Evolutionary conservation across 768 basidiomycete genomes (phyloP).

Genomic region (Ramaria rubella): DNA sequence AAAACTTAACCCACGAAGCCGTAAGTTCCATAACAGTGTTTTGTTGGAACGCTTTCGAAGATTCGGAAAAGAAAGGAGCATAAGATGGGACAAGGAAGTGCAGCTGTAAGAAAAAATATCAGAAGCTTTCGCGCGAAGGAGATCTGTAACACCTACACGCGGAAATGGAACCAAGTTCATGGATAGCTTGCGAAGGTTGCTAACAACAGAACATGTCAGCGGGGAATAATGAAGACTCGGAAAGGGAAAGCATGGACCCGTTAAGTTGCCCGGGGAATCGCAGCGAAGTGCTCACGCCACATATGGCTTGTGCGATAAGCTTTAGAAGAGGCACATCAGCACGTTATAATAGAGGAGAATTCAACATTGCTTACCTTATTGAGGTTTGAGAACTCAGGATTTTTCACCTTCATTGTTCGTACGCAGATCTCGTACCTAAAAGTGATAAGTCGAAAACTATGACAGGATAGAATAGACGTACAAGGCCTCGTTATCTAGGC

Average conservation of each 20-base stretch:
- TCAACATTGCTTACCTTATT: constrained; percentile 47
- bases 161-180: constrained; percentile 97
- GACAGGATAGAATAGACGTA: constrained; percentile 29
- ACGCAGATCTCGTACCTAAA: constrained; percentile 66
- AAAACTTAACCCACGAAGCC: constrained; percentile 46
- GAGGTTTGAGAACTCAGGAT: constrained; percentile 58
- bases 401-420: constrained; percentile 56
- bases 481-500: constrained; percentile 85
- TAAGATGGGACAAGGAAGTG: constrained; percentile 97
- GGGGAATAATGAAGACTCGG: neutral
- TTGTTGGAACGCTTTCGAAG: constrained; percentile 53
- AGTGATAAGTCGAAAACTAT: neutral
- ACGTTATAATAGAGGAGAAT: neutral
- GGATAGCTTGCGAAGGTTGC: constrained; percentile 82
- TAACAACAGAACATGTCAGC: constrained; percentile 22
- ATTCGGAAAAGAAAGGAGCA: constrained; percentile 76
- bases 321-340: constrained; percentile 20
- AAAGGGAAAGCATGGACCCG: constrained; percentile 42
- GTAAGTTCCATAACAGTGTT: constrained; percentile 65
- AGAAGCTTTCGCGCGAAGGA: neutral
- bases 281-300: constrained; percentile 85
- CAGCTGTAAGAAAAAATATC: constrained; percentile 43
- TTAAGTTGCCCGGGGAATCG: constrained; percentile 94
- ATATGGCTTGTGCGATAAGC: constrained; percentile 88
- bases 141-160: constrained; percentile 45